Evolutionary conservation across 148 eudicot genomes (phyloP).

Genomic region (Vaccinium darrowii): DNA sequence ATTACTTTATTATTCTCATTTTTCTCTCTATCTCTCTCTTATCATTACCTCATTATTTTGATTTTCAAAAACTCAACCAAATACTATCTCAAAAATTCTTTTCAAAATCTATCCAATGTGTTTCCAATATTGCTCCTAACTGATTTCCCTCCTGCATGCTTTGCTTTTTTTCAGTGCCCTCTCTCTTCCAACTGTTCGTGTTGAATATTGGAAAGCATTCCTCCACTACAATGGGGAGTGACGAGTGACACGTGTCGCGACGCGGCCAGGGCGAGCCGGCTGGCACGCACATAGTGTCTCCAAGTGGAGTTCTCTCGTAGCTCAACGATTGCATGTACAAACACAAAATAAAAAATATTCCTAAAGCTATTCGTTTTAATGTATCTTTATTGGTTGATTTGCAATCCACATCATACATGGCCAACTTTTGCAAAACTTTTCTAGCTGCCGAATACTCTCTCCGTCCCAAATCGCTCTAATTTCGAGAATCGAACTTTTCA

Average conservation of each 20-base stretch:
- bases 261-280: not conserved
- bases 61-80: no score
- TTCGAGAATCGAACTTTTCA: no score
- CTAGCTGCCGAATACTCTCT: not conserved
- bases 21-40: no score
- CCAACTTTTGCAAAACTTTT: not conserved
- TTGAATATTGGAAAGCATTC: not conserved
- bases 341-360: not conserved
- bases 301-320: conserved; percentile 19
- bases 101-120: no score
- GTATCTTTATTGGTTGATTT: not conserved
- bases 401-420: conserved; percentile 16
- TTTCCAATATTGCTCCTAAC: no score
- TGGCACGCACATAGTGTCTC: conserved; percentile 1
- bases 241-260: not conserved
- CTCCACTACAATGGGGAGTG: conserved; percentile 10
- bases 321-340: not conserved
- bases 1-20: no score
- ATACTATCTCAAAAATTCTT: no score
- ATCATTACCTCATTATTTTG: no score
- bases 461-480: no score
- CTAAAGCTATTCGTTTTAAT: not conserved
- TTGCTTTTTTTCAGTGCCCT: not conserved
- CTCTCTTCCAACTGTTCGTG: not conserved
- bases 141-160: not conserved